These are phyloP conservation scores for Mortierella antarctica DNA, from an alignment of 192 early-diverging fungal genomes.

Conservation along the genomic window DNA sequence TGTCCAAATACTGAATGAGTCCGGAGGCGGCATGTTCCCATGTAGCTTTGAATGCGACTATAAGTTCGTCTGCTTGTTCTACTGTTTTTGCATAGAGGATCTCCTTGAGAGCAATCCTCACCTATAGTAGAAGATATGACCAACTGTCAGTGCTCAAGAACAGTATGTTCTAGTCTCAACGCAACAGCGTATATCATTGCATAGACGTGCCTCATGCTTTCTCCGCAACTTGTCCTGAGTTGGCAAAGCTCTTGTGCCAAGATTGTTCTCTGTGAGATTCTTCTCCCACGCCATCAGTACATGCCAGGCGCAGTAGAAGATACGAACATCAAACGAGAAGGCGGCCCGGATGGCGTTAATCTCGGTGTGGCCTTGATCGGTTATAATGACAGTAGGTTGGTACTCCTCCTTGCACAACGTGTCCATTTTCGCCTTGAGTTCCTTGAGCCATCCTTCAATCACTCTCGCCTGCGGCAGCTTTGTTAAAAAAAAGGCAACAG, in stretches of 20 bases:
- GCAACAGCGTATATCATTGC: too few relatives aligned
- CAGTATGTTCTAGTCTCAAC: too few relatives aligned
- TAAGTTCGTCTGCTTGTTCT: not conserved
- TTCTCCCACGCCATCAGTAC: constrained; percentile 6
- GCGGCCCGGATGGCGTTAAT: not conserved
- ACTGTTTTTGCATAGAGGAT: constrained; percentile 6
- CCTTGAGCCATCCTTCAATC: not conserved
- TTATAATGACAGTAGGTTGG: not conserved
- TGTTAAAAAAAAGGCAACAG: not conserved
- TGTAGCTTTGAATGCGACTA: not conserved
- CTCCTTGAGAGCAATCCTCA: too few relatives aligned
- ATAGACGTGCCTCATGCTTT: not conserved
- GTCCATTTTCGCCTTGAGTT: not conserved
- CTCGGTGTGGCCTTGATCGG: constrained; percentile 18
- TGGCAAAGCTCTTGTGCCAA: not conserved
- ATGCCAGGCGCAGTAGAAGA: constrained; percentile 6
- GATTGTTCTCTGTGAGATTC: not conserved
- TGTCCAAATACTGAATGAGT: constrained; percentile 13
- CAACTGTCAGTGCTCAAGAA: too few relatives aligned
- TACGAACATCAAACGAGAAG: not conserved
- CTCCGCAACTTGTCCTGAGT: not conserved
- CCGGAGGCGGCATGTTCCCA: not conserved
- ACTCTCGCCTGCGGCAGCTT: not conserved
- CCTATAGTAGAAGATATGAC: too few relatives aligned
- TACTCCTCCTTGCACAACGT: not conserved